Percentiles rank a stretch among this genome's conserved stretches.
Evolutionary conservation across 495 filamentous ascomycete genomes (phyloP).

Genomic region (Penicillium macrosclerotiorum): DNA sequence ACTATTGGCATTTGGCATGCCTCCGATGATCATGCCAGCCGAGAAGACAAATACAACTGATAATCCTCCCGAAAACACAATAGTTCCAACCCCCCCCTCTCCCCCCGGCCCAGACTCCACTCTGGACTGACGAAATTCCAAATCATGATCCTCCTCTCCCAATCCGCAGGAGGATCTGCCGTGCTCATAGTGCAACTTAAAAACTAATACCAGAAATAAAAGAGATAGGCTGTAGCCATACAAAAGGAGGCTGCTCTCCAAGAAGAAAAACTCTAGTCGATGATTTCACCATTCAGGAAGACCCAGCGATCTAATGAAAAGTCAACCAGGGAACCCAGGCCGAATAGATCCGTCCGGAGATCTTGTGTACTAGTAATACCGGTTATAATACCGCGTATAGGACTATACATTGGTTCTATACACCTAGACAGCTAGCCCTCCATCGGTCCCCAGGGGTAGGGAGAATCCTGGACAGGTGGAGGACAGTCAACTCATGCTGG

Average conservation of each 20-base stretch:
- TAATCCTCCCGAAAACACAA: not conserved
- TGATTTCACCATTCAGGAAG: constrained; percentile 20
- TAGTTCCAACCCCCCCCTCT: too few relatives aligned
- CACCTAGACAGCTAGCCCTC: too few relatives aligned
- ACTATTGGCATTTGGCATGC: constrained; percentile 1
- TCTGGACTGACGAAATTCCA: not conserved
- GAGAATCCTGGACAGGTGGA: too few relatives aligned
- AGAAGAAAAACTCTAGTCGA: constrained; percentile 14
- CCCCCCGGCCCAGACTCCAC: not conserved
- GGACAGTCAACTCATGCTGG: too few relatives aligned
- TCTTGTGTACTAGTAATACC: constrained; percentile 6
- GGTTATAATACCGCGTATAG: not conserved
- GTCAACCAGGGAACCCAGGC: constrained; percentile 8
- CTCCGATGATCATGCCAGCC: not conserved
- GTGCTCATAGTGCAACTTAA: too few relatives aligned
- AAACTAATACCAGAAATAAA: too few relatives aligned
- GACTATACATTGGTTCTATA: not conserved
- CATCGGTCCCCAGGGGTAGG: too few relatives aligned
- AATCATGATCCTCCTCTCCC: too few relatives aligned
- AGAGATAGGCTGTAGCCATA: too few relatives aligned
- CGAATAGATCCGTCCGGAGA: constrained; percentile 18
- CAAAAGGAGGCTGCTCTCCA: not conserved
- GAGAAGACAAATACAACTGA: not conserved
- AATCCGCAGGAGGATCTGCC: too few relatives aligned
- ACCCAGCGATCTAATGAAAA: not conserved